These are phyloP conservation scores for Globisporangium spinosum DNA, from an alignment of 352 stramenopile species.

Conservation along the genomic window DNA sequence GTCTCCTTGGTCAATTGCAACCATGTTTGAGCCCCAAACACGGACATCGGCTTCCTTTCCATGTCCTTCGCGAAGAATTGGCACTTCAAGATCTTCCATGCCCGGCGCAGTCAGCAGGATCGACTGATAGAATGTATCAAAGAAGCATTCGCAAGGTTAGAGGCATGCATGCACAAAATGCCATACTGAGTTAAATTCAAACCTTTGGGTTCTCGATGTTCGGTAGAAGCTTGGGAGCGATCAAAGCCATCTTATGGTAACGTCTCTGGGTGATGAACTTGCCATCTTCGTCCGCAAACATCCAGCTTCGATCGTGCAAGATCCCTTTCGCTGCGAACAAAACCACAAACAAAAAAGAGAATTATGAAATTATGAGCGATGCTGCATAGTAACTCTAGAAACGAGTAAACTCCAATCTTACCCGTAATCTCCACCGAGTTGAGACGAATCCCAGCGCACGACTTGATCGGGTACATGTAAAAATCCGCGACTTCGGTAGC, in stretches of 20 bases:
- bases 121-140: constrained; percentile 16
- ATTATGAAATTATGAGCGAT: background rate
- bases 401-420: background rate
- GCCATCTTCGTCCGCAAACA: constrained; percentile 61
- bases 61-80: constrained; percentile 34
- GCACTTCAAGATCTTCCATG: constrained; percentile 60
- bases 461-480: constrained; percentile 84
- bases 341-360: background rate
- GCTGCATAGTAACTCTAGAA: background rate
- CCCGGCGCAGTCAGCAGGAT: constrained; percentile 58
- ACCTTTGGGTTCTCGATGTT: constrained; percentile 40
- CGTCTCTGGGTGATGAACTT: constrained; percentile 74
- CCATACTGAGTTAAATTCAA: background rate
- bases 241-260: constrained; percentile 59
- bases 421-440: constrained; percentile 37
- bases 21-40: constrained; percentile 59
- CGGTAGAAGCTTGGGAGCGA: constrained; percentile 55
- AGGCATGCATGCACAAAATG: background rate
- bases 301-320: constrained; percentile 70
- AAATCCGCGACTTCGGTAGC: constrained; percentile 40
- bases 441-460: constrained; percentile 61
- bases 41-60: constrained; percentile 35
- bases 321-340: constrained; percentile 41
- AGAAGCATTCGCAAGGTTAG: background rate
- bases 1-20: constrained; percentile 61